Evolutionary conservation across 2,329 filamentous ascomycete genomes (phyloP).

Genomic region (Aspergillus glaucus): DNA sequence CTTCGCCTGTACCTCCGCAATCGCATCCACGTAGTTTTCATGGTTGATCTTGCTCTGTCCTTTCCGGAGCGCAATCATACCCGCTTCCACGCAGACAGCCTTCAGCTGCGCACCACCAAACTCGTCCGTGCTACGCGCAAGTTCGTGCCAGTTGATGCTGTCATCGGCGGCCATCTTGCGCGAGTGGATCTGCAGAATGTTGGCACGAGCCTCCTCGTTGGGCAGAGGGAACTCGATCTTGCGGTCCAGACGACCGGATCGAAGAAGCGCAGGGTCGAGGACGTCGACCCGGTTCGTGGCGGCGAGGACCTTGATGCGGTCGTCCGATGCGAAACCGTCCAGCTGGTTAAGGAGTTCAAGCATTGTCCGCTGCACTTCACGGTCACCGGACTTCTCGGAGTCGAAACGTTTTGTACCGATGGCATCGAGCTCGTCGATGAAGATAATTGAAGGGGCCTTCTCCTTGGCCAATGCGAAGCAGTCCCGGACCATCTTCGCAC

Average conservation of each 20-base stretch:
- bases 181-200: slow-evolving; percentile 95
- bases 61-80: slow-evolving; percentile 94
- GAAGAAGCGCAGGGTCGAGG: slow-evolving; percentile 81
- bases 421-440: slow-evolving; percentile 97
- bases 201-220: slow-evolving; percentile 93
- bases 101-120: slow-evolving; percentile 97
- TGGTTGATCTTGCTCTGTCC: slow-evolving; percentile 96
- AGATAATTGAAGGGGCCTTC: slow-evolving; percentile 98
- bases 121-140: slow-evolving; percentile 95
- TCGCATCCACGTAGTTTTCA: slow-evolving; percentile 98
- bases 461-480: slow-evolving; percentile 97
- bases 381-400: slow-evolving; percentile 93
- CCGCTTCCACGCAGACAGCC: slow-evolving; percentile 96
- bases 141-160: slow-evolving; percentile 88
- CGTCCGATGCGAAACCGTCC: slow-evolving; percentile 94
- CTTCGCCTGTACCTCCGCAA: slow-evolving; percentile 80
- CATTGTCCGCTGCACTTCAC: slow-evolving; percentile 98
- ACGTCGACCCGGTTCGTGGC: slow-evolving; percentile 94
- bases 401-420: slow-evolving; percentile 99
- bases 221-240: slow-evolving; percentile 98
- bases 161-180: slow-evolving; percentile 97
- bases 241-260: slow-evolving; percentile 85
- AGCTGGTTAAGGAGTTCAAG: slow-evolving; percentile 97
- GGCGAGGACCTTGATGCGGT: slow-evolving; percentile 91
- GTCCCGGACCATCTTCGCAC: slow-evolving; percentile 94